Base-by-base conservation (phyloP, 2,329 filamentous ascomycete genomes). In the Aspergillus sergii region DNA sequence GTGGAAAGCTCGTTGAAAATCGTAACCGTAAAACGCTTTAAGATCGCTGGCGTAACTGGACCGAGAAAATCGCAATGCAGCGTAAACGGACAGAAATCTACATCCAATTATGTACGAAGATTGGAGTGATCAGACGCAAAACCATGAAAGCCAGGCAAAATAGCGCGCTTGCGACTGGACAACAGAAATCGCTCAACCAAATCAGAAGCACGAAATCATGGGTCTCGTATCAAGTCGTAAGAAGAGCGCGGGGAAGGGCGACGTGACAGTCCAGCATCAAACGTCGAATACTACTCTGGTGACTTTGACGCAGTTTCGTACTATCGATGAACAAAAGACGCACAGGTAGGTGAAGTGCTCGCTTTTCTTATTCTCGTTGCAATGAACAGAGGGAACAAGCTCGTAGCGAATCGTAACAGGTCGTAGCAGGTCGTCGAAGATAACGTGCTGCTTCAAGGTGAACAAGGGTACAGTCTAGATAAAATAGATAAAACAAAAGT, bases 201-300 rank as follows among this genome's bases (percentile, higher is more conserved):
- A 67, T 68, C 62, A 73, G 66, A 77, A 71, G 68, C 65, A 70
- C 68, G 66, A 58, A 66, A 68, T 72, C 78, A 77, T 80, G 73
- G 76, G 73, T 72, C 71, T 80, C 79, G 77, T 81, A 74, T 76
- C 77, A 76, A 69, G 73, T 80, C 79, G 76, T 81, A 74, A 80
- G 74, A 69, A 70, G 58, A 66, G 63, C 69, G 65, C 57, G 64
- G 66, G 62, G 51, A 69, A 70, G 67, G 64, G 71, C 71, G 69
- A 68, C 66, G 66, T 63, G 62, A 63, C 58, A 63, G 58, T 63
- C 61, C 61, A 64, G 66, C 66, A 70, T 70, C 64, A 62, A 66
- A 63, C 64, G 66, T 67, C 59, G 58, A 63, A 39, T 39, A 43
- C n/a, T 30, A 51, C 57, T 59, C 53, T 39, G 46, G 55, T 32